Evolutionary conservation across 345 rosid species (phyloP).

Genomic region (Physaria fendleri): DNA sequence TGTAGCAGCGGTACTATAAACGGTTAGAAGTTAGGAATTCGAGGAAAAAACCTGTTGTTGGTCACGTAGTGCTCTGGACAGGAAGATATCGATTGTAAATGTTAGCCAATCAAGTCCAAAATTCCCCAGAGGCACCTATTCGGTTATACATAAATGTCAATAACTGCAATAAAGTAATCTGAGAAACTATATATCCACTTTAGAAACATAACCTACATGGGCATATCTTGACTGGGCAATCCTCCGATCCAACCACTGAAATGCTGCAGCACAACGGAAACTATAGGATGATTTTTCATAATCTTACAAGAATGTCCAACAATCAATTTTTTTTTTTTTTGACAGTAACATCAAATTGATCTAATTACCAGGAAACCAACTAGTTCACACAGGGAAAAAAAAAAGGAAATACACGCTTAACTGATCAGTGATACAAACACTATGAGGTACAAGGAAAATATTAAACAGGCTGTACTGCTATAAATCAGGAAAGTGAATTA

Average conservation of each 20-base stretch:
- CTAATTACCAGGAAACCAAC: not conserved
- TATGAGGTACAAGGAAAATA: not conserved
- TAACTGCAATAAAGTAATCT: constrained; percentile 1
- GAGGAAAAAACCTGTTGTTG: constrained; percentile 72
- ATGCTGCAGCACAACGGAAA: constrained; percentile 87
- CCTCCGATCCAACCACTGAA: constrained; percentile 89
- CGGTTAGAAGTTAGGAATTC: not conserved
- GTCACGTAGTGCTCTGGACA: constrained; percentile 87
- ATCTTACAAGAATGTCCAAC: not conserved
- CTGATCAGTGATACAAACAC: not conserved
- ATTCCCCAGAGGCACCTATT: constrained; percentile 88
- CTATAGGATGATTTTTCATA: not conserved
- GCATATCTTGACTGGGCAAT: constrained; percentile 88
- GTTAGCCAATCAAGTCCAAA: constrained; percentile 87
- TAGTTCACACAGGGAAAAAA: not conserved
- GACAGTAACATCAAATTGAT: not conserved
- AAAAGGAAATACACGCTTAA: constrained; percentile 1
- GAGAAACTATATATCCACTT: not conserved
- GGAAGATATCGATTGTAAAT: constrained; percentile 74
- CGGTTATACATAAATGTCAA: constrained; percentile 27
- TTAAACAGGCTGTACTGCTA: too few species aligned
- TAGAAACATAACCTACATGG: constrained; percentile 51
- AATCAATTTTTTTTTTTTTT: not conserved
- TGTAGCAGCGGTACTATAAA: constrained; percentile 2
- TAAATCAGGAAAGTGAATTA: too few species aligned